Percentiles rank a stretch among this genome's conserved stretches.
These are phyloP conservation scores for Juncus inflexus DNA, from an alignment of 176 grass and related monocot genomes.

Conservation along the genomic window DNA sequence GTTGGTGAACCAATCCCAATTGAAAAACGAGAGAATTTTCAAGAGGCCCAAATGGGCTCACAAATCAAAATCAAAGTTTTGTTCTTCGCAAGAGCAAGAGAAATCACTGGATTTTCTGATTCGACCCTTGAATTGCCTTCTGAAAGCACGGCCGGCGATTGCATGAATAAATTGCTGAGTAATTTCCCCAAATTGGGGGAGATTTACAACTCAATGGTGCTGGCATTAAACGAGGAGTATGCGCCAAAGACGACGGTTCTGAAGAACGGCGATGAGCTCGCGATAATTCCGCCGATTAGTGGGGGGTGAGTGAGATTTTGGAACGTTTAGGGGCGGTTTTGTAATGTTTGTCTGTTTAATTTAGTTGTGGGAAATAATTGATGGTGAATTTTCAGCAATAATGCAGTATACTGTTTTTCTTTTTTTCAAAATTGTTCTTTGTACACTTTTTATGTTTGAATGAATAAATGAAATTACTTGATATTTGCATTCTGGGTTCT, in stretches of 20 bases:
- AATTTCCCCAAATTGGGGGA: slow-evolving; percentile 72
- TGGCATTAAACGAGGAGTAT: slow-evolving; percentile 88
- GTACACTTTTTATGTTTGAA: no score
- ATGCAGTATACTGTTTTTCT: no score
- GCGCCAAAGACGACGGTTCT: slow-evolving; percentile 50
- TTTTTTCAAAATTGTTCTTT: no score
- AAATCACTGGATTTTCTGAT: slow-evolving; percentile 55
- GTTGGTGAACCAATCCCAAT: background rate
- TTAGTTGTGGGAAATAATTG: slow-evolving; percentile 5
- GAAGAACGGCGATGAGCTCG: slow-evolving; percentile 62
- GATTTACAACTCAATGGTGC: slow-evolving; percentile 67
- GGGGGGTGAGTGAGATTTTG: slow-evolving; percentile 39
- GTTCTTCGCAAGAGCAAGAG: slow-evolving; percentile 80
- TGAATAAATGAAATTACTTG: no score
- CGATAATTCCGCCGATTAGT: slow-evolving; percentile 87
- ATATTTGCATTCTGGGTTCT: background rate
- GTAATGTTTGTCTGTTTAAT: slow-evolving; percentile 3
- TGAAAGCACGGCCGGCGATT: slow-evolving; percentile 59
- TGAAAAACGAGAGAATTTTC: background rate
- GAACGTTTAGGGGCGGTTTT: slow-evolving; percentile 13
- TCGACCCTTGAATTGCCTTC: slow-evolving; percentile 41
- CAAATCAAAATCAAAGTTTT: slow-evolving; percentile 56
- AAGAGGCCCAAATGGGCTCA: background rate
- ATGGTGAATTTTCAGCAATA: background rate
- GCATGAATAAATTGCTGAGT: slow-evolving; percentile 46